Evolutionary conservation across 2,329 filamentous ascomycete genomes (phyloP), one percentile per base, ranked within the genome.

Genomic region (Penicillium griseofulvum): DNA sequence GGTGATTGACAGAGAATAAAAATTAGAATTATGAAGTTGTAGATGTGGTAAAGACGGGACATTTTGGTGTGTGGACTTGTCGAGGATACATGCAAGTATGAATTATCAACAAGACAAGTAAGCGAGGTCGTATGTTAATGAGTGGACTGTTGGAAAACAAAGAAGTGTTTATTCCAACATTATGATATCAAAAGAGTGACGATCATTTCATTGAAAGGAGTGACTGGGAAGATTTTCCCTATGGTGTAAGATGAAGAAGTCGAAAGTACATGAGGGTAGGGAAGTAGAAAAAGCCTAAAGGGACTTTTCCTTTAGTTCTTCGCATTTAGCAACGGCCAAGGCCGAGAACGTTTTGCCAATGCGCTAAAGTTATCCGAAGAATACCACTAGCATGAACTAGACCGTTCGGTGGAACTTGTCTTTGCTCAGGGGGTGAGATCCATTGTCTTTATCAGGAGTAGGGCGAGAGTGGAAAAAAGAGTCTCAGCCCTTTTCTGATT

Each of bases 21-120:
- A 44, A 66, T 63, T 63, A 65, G 5, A n/a, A 65, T 65, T 65
- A 66, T 17, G 24, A 65, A 41, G 44, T 47, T 43, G 52, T 36
- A 49, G n/a, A 36, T 41, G 49, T 59, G 41, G 36, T 56, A 60
- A 31, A 58, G 39, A 38, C 52, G 50, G 29, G 41, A 29, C 52
- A 55, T 55, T 44, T 28, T 54, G 46, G 28, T 24, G 50, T 14
- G 16, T 43, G 22, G 39, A 33, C 17, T 51, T 45, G 22, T 45
- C 19, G 17, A 34, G 37, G 4, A 22, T 22, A 22, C 4, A 22
- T 22, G 22, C 28, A 29, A 29, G 22, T 36, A 24, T 36, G 29
- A 19, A 36, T 24, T 50, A 43, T 31, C 29, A 19, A 16, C 12
- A 11, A 19, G n/a, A n/a, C 43, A 7, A 46, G 10, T 17, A n/a